Percentiles rank a stretch among this genome's conserved stretches.
Conservation (phyloP, 1,139 yeast species). For the Arxiozyma bovina region DNA sequence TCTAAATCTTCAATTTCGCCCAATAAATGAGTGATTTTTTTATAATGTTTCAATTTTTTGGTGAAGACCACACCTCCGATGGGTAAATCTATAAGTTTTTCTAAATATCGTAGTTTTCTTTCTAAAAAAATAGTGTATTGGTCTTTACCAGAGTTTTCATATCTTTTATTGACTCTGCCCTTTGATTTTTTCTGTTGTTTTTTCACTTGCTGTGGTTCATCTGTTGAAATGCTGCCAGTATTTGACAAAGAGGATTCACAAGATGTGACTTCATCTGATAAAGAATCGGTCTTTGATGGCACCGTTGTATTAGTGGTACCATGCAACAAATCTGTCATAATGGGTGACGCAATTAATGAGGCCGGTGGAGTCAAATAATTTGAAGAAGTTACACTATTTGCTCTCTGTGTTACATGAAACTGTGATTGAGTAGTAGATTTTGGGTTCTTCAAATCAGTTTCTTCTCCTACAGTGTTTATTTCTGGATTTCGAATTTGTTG, state of each 20-base stretch:
- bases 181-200: neutral
- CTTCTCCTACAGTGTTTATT: neutral
- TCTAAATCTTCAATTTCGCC: slow-evolving; percentile 18
- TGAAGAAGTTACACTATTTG: neutral
- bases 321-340: neutral
- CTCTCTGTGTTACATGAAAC: neutral
- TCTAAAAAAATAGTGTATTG: slow-evolving; percentile 47
- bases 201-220: neutral
- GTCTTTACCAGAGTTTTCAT: slow-evolving; percentile 30
- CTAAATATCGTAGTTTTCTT: slow-evolving; percentile 42
- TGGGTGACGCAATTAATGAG: neutral
- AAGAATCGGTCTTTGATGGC: neutral
- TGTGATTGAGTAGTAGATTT: neutral
- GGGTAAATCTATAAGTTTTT: slow-evolving; percentile 34
- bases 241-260: neutral
- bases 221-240: neutral
- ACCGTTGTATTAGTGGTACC: neutral
- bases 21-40: slow-evolving; percentile 35
- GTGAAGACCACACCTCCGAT: slow-evolving; percentile 24
- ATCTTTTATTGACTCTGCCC: neutral
- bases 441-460: neutral
- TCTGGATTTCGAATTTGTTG: neutral
- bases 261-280: neutral
- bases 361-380: neutral
- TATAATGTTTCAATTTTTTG: slow-evolving; percentile 34